These are phyloP conservation scores for Globisporangium viniferum DNA, from an alignment of 352 stramenopile species.

Conservation along the genomic window DNA sequence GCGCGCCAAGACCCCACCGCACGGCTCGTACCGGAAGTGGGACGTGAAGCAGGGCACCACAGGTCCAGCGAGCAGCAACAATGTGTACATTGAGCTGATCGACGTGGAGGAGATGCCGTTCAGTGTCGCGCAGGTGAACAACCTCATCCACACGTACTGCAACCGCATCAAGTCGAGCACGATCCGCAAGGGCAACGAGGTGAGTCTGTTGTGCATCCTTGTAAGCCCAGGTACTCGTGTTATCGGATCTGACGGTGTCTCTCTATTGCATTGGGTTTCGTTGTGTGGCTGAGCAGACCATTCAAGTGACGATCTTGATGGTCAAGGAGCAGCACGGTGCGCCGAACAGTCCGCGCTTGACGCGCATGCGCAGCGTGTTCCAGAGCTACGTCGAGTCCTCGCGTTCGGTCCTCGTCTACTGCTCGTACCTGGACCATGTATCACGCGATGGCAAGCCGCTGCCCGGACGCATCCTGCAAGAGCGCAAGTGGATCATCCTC, in stretches of 20 bases:
- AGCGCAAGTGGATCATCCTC: slow-evolving; percentile 13
- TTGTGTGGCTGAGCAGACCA: background rate
- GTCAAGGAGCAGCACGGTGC: background rate
- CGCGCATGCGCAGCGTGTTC: slow-evolving; percentile 8
- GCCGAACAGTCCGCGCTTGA: background rate
- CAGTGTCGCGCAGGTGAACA: slow-evolving; percentile 8
- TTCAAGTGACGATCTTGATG: slow-evolving; percentile 9
- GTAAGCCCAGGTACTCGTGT: background rate
- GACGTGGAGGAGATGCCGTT: slow-evolving; percentile 12
- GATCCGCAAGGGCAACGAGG: background rate
- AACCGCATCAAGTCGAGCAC: slow-evolving; percentile 4
- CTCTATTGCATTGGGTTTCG: background rate
- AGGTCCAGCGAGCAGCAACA: background rate
- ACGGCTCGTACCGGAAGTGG: slow-evolving; percentile 3
- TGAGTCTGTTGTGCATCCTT: background rate
- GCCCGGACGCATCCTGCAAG: slow-evolving; percentile 10
- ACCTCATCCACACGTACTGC: background rate
- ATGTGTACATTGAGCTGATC: slow-evolving; percentile 3
- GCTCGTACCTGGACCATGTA: slow-evolving; percentile 1
- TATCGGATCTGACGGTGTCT: background rate
- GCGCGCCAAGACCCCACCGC: background rate
- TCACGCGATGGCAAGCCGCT: background rate
- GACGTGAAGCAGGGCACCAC: background rate
- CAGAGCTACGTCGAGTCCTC: slow-evolving; percentile 6
- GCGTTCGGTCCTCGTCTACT: slow-evolving; percentile 5